These are phyloP conservation scores for Durio zibethinus DNA, from an alignment of 345 rosid genomes.

Conservation along the genomic window DNA sequence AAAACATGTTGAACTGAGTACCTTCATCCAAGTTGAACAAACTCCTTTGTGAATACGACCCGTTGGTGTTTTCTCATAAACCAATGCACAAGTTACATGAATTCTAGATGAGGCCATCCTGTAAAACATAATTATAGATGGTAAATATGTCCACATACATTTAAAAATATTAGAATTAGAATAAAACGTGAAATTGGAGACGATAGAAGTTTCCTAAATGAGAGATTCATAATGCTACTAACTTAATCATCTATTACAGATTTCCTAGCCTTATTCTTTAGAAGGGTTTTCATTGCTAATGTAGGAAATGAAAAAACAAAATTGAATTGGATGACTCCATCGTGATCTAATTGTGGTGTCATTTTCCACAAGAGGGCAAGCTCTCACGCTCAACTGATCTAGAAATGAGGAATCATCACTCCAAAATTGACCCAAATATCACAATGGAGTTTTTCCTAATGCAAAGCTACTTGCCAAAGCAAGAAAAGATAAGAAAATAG, in stretches of 20 bases:
- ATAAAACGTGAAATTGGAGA: background rate
- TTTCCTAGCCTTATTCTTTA: background rate
- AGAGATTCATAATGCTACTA: background rate
- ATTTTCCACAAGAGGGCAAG: background rate
- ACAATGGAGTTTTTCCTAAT: background rate
- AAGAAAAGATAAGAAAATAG: conserved; percentile 3
- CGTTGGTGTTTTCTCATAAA: background rate
- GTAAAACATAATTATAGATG: conserved; percentile 19
- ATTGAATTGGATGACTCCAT: background rate
- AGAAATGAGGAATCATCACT: background rate
- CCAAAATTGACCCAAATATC: background rate
- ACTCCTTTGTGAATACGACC: conserved; percentile 62
- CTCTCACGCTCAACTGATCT: background rate
- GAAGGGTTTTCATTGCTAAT: background rate
- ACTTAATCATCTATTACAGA: background rate
- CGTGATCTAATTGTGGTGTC: background rate
- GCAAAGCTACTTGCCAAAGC: background rate
- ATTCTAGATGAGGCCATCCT: conserved; percentile 82
- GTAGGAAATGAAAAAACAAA: background rate
- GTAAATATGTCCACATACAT: background rate
- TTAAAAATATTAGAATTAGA: background rate
- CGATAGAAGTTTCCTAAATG: background rate
- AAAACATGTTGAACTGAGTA: conserved; percentile 13
- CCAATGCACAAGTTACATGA: conserved; percentile 86
- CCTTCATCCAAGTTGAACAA: conserved; percentile 96